phyloP scores from a whole-genome alignment of 2,329 filamentous ascomycete species.

The Proliferodiscus dingleyae region DNA sequence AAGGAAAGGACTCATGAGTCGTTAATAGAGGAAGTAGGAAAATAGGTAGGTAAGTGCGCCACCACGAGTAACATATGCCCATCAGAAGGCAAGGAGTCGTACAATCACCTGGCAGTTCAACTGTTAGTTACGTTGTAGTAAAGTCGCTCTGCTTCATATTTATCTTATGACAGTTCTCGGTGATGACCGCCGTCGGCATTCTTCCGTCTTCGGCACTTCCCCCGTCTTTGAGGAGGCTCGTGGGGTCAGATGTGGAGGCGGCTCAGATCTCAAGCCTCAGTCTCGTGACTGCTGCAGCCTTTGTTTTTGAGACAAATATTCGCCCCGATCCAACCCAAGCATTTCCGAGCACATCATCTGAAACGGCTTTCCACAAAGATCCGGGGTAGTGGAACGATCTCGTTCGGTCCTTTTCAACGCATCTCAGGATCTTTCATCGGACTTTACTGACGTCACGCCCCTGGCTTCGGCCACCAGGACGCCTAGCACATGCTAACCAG shows the following conservation, averaged over 20 bases:
- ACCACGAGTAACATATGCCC: too few relatives aligned
- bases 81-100: too few relatives aligned
- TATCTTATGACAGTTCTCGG: not conserved
- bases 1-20: too few relatives aligned
- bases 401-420: not conserved
- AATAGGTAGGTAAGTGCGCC: too few relatives aligned
- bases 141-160: not conserved
- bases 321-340: too few relatives aligned
- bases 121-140: not conserved
- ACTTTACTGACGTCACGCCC: not conserved
- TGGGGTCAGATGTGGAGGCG: not conserved
- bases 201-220: not conserved
- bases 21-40: too few relatives aligned
- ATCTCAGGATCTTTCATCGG: not conserved
- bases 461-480: not conserved
- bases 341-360: not conserved
- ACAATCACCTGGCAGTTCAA: too few relatives aligned
- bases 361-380: not conserved
- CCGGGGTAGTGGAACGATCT: not conserved
- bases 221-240: not conserved
- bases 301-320: not conserved
- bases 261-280: not conserved
- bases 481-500: not conserved
- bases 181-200: not conserved
- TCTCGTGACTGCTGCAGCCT: not conserved